These are phyloP conservation scores for Coemansia sp. DNA, from an alignment of 192 early-diverging fungal species.

Conservation along the genomic window DNA sequence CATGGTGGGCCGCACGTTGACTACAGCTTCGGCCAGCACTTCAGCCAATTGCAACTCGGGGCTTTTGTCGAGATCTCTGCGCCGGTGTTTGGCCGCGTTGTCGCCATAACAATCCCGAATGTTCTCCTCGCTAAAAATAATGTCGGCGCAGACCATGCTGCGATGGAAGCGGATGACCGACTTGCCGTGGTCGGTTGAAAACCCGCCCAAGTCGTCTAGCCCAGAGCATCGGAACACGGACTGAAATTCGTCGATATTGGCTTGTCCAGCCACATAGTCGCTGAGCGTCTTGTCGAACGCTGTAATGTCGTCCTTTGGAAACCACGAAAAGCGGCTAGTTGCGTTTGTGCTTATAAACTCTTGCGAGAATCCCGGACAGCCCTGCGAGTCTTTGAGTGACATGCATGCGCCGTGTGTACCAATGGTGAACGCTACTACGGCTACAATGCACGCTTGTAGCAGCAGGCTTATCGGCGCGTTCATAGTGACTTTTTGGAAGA, in stretches of 20 bases:
- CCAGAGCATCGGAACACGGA: conserved; percentile 50
- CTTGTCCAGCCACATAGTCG: conserved; percentile 48
- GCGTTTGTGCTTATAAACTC: conserved; percentile 52
- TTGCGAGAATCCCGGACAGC: conserved; percentile 43
- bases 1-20: conserved; percentile 12
- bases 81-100: conserved; percentile 6
- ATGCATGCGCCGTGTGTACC: conserved; percentile 18
- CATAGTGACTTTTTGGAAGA: conserved; percentile 12
- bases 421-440: conserved; percentile 5
- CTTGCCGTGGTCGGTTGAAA: conserved; percentile 41
- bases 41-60: conserved; percentile 32
- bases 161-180: conserved; percentile 49
- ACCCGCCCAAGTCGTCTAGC: conserved; percentile 49
- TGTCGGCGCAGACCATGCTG: conserved; percentile 51
- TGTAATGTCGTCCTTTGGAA: conserved; percentile 39
- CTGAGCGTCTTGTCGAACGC: conserved; percentile 51
- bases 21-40: conserved; percentile 27
- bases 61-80: conserved; percentile 13
- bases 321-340: conserved; percentile 49
- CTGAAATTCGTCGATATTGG: conserved; percentile 51
- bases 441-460: conserved; percentile 13
- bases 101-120: conserved; percentile 42
- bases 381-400: conserved; percentile 42
- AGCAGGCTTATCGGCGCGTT: conserved; percentile 9
- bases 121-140: conserved; percentile 46